Conservation (phyloP, 352 stramenopile genomes). For the Globisporangium mamillatum region DNA sequence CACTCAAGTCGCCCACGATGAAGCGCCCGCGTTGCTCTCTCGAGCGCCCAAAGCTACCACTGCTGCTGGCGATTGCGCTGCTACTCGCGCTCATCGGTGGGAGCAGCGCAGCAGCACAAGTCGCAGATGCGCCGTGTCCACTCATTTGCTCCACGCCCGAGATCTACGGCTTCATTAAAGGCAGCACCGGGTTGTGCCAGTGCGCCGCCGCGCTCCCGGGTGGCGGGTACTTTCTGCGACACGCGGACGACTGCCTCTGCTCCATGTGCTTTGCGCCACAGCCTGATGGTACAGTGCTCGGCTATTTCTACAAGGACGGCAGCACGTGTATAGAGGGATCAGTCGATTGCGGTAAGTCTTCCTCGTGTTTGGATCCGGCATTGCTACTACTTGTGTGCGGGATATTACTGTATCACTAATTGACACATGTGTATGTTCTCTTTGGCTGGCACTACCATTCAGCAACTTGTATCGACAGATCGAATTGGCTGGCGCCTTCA, state of each 20-base stretch:
- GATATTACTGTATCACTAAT: not conserved
- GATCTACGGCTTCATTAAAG: not conserved
- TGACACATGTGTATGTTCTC: not conserved
- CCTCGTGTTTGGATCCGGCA: not conserved
- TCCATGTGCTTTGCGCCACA: not conserved
- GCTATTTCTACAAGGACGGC: not conserved
- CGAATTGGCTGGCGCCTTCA: not conserved
- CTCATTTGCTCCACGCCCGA: not conserved
- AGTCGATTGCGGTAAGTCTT: not conserved
- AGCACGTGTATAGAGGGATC: not conserved
- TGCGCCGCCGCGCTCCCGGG: not conserved
- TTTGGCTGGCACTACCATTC: not conserved
- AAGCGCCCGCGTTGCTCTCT: too few species aligned
- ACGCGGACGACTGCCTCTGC: not conserved
- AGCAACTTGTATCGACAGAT: not conserved
- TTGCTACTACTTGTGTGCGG: not conserved
- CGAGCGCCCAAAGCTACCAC: too few species aligned
- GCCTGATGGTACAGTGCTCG: not conserved
- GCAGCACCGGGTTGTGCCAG: not conserved
- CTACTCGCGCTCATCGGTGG: not conserved
- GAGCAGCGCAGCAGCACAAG: not conserved
- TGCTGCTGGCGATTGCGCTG: not conserved
- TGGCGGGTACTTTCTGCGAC: not conserved
- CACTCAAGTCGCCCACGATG: too few species aligned
- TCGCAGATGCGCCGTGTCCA: not conserved